These are phyloP conservation scores for Aureobasidium sp. DNA, from an alignment of 2,329 filamentous ascomycete species.

Conservation along the genomic window DNA sequence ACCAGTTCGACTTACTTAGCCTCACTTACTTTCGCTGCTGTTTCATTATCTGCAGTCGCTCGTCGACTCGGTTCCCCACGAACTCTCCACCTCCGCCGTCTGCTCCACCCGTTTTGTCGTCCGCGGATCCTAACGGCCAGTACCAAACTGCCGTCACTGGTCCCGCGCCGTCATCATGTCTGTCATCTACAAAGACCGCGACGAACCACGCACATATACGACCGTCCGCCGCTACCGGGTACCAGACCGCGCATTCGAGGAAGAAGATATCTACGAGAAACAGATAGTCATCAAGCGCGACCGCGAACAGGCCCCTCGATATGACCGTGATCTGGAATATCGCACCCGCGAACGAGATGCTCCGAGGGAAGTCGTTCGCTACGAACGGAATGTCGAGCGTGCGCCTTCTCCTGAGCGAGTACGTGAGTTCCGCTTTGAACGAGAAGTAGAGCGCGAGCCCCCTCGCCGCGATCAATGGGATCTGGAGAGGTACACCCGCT, in stretches of 20 bases:
- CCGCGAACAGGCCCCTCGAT: slow-evolving; percentile 13
- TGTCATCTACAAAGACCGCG: slow-evolving; percentile 35
- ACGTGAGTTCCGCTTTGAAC: slow-evolving; percentile 29
- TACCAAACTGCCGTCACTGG: slow-evolving; percentile 7
- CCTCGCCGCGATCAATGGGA: slow-evolving; percentile 33
- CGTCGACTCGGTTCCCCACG: background rate
- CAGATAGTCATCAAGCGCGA: slow-evolving; percentile 40
- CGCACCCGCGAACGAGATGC: slow-evolving; percentile 31
- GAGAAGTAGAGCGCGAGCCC: slow-evolving; percentile 31
- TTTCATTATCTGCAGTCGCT: background rate
- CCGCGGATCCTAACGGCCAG: slow-evolving; percentile 6
- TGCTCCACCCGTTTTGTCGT: background rate
- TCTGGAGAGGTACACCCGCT: slow-evolving; percentile 43
- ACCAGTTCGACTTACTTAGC: background rate
- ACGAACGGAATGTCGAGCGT: slow-evolving; percentile 18
- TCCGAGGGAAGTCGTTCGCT: slow-evolving; percentile 22
- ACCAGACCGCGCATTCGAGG: slow-evolving; percentile 34
- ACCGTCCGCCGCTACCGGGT: slow-evolving; percentile 53
- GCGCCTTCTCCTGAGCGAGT: slow-evolving; percentile 12
- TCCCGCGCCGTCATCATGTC: slow-evolving; percentile 27
- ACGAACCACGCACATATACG: slow-evolving; percentile 37
- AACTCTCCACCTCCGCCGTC: slow-evolving; percentile 1
- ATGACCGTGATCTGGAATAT: slow-evolving; percentile 23
- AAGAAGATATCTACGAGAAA: slow-evolving; percentile 26
- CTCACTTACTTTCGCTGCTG: background rate